Base-by-base conservation (phyloP, 2,329 filamentous ascomycete species). In the Neoarthrinium moseri region DNA sequence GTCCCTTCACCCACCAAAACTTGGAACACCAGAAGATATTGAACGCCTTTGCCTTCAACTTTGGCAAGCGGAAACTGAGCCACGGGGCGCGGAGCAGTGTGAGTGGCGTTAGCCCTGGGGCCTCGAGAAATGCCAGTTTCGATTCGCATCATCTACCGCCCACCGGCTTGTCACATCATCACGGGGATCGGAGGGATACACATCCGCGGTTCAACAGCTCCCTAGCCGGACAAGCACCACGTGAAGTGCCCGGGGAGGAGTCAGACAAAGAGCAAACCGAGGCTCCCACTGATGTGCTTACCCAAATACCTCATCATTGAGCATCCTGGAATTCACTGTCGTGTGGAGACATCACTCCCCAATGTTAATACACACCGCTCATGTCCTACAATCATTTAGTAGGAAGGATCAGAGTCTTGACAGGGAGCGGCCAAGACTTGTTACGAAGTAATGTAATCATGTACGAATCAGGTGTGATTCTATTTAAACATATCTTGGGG, bases 1-100 rank as follows among this genome's bases (percentile, higher is more conserved):
- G 57, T 24, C 61, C 60, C 18, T 61, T 65, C 47, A 64, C 59
- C 2, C 51, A 52, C 8, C 58, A 64, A 41, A 65, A 65, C 40
- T 52, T 64, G 21, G 62, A 62, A 45, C 60, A 65, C 48, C 62
- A 64, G 46, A 62, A 59, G 46, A 46, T 65, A 23, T 44, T 65
- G 12, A 56, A 46, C 41, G 46, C 53, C 17, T 64, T 65, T 43
- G 56, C 61, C 36, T 65, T 58, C 56, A 59, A 56, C 37, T 59
- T 57, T 27, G 52, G 52, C 42, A 53, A 34, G 15, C 51, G 56
- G 26, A 57, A 49, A 29, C 42, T 42, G 17, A 57, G 53, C 29
- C 55, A 53, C 20, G 42, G 55, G 12, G 49, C 52, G 20, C 48
- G 47, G 33, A 61, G 56, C 38, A 51, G 39, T 36, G 45, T 51